These are phyloP conservation scores for Kwoniella dejecticola DNA, from an alignment of 768 basidiomycete genomes.

Conservation along the genomic window DNA sequence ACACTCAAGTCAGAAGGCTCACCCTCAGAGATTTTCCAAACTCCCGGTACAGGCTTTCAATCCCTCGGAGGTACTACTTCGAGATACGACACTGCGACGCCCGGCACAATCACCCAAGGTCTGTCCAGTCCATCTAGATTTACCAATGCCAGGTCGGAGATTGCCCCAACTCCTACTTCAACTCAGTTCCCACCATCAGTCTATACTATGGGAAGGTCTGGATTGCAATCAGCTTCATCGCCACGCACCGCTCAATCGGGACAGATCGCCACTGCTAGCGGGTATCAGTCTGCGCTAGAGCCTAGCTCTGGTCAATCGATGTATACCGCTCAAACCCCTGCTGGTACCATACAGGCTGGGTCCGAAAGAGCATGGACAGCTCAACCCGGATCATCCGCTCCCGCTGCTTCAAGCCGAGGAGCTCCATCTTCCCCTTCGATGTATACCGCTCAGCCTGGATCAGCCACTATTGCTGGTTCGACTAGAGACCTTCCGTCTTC, in stretches of 20 bases:
- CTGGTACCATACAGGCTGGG: neutral
- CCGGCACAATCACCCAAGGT: neutral
- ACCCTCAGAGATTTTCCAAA: slow-evolving; percentile 8
- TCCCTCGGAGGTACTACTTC: slow-evolving; percentile 3
- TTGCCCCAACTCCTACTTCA: neutral
- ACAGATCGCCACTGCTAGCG: neutral
- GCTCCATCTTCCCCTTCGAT: slow-evolving; percentile 1
- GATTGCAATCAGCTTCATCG: neutral
- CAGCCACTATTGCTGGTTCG: slow-evolving; percentile 1
- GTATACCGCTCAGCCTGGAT: slow-evolving; percentile 9
- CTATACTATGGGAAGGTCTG: neutral
- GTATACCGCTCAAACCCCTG: slow-evolving; percentile 8
- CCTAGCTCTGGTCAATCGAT: slow-evolving; percentile 6
- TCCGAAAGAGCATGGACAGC: slow-evolving; percentile 9
- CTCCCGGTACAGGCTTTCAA: slow-evolving; percentile 6
- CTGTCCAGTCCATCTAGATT: slow-evolving; percentile 5
- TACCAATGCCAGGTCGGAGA: slow-evolving; percentile 14
- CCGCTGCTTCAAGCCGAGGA: neutral
- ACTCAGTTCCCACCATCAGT: neutral
- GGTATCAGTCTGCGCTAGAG: slow-evolving; percentile 3
- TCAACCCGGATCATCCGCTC: neutral
- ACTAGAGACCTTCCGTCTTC: slow-evolving; percentile 1
- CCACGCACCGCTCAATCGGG: slow-evolving; percentile 1
- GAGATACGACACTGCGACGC: slow-evolving; percentile 5
- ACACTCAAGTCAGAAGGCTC: slow-evolving; percentile 14